phyloP scores from a whole-genome alignment of 2,329 filamentous ascomycete genomes.

The Diplocarpon rosae region DNA sequence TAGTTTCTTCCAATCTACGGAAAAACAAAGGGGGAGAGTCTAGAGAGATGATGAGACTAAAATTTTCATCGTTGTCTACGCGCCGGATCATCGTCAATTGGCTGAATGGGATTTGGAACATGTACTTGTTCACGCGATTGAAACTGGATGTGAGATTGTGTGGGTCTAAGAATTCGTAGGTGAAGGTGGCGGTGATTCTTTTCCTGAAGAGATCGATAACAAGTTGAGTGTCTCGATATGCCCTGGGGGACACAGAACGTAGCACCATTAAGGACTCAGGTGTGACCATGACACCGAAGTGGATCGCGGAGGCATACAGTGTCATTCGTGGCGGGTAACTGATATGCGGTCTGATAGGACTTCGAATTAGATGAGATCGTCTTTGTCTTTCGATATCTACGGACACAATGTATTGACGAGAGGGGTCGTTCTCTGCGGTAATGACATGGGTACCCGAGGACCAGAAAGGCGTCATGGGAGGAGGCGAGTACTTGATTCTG shows the following conservation, averaged over 20 bases:
- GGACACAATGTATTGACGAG: slow-evolving; percentile 2
- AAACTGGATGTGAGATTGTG: slow-evolving; percentile 9
- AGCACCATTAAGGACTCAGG: slow-evolving; percentile 48
- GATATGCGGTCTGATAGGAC: slow-evolving; percentile 26
- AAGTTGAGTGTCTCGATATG: slow-evolving; percentile 26
- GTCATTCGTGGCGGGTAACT: slow-evolving; percentile 30
- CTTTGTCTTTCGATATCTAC: background rate
- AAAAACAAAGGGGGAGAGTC: slow-evolving; percentile 33
- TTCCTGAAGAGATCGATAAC: slow-evolving; percentile 31
- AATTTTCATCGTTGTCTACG: slow-evolving; percentile 25
- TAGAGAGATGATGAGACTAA: slow-evolving; percentile 37
- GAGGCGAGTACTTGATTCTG: slow-evolving; percentile 46
- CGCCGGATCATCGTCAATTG: slow-evolving; percentile 36
- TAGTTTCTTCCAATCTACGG: slow-evolving; percentile 19
- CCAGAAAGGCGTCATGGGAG: slow-evolving; percentile 44
- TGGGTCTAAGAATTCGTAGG: slow-evolving; percentile 23
- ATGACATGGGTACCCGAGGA: background rate
- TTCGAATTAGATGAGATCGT: slow-evolving; percentile 18
- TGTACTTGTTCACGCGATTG: slow-evolving; percentile 24
- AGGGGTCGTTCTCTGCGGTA: background rate
- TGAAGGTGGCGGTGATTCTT: slow-evolving; percentile 33
- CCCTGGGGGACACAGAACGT: slow-evolving; percentile 31
- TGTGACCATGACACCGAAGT: slow-evolving; percentile 50
- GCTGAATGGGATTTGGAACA: slow-evolving; percentile 29
- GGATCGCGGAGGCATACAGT: slow-evolving; percentile 36